Percentiles rank a stretch among this genome's conserved stretches.
Conservation (phyloP, 306 rosid species). For the Fagus sylvatica region DNA sequence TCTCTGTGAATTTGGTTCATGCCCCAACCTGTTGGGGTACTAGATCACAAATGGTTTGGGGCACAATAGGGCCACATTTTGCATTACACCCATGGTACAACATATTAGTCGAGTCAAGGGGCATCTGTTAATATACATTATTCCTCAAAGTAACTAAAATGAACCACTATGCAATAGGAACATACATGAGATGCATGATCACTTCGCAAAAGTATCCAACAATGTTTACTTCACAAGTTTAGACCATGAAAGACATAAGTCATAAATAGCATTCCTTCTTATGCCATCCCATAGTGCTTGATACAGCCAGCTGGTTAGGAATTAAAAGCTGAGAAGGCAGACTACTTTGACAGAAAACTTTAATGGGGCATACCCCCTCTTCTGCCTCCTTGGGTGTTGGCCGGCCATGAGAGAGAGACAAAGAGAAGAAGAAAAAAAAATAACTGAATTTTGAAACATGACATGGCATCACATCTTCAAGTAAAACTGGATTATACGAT, state of each 20-base stretch:
- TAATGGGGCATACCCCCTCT: too few relatives aligned
- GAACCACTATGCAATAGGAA: background rate
- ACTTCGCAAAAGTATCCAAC: background rate
- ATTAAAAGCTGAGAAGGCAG: too few relatives aligned
- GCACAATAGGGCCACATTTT: too few relatives aligned
- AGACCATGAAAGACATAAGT: background rate
- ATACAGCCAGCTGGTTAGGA: too few relatives aligned
- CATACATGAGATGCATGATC: background rate
- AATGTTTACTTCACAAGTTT: background rate
- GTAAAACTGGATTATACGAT: too few relatives aligned
- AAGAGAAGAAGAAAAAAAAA: too few relatives aligned
- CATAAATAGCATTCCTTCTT: background rate
- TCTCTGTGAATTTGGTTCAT: background rate
- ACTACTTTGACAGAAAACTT: too few relatives aligned
- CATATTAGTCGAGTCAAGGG: background rate
- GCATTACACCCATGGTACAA: background rate
- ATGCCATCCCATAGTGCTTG: background rate
- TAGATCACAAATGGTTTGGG: too few relatives aligned
- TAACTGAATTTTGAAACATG: too few relatives aligned
- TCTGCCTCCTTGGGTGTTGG: too few relatives aligned
- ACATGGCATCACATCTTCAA: too few relatives aligned
- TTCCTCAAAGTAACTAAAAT: background rate
- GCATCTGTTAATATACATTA: background rate
- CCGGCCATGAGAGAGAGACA: too few relatives aligned
- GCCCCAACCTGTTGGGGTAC: background rate